A percentile compares a stretch with the other conserved stretches of the same genome.
Conservation (phyloP, 2,329 filamentous ascomycete genomes). For the Ophiosphaerella korrae region DNA sequence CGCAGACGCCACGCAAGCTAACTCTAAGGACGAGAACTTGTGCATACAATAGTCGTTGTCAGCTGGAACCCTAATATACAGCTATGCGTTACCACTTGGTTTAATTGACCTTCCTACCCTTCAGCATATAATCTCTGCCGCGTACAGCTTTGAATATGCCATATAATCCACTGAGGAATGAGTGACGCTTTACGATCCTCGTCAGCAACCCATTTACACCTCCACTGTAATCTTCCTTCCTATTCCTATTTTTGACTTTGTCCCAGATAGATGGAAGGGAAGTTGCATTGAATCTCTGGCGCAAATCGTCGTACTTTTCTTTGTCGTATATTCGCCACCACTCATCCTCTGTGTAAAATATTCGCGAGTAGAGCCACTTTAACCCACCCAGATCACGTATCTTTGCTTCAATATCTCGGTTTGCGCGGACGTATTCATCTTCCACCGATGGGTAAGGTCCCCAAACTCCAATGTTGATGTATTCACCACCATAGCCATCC, state of each 20-base stretch:
- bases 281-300: slow-evolving; percentile 66
- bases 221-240: slow-evolving; percentile 17
- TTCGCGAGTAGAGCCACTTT: slow-evolving; percentile 88
- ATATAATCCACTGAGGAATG: slow-evolving; percentile 46
- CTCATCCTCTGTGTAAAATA: slow-evolving; percentile 76
- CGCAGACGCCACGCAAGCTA: neutral
- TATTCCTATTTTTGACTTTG: slow-evolving; percentile 59
- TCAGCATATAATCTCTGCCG: slow-evolving; percentile 40
- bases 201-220: slow-evolving; percentile 31
- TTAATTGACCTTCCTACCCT: slow-evolving; percentile 20
- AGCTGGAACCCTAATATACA: neutral
- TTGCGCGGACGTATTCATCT: slow-evolving; percentile 68
- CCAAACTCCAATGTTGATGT: slow-evolving; percentile 67
- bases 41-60: no score
- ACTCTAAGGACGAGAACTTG: neutral
- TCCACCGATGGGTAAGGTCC: slow-evolving; percentile 68
- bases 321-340: slow-evolving; percentile 70
- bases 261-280: slow-evolving; percentile 71
- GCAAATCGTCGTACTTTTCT: slow-evolving; percentile 65
- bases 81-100: neutral
- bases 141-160: slow-evolving; percentile 44
- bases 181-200: slow-evolving; percentile 29
- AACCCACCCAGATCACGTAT: slow-evolving; percentile 72
- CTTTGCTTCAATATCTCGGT: slow-evolving; percentile 73
- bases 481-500: slow-evolving; percentile 21